Evolutionary conservation across 106 monocot genomes (phyloP).

Genomic region (Gastrodia elata): DNA sequence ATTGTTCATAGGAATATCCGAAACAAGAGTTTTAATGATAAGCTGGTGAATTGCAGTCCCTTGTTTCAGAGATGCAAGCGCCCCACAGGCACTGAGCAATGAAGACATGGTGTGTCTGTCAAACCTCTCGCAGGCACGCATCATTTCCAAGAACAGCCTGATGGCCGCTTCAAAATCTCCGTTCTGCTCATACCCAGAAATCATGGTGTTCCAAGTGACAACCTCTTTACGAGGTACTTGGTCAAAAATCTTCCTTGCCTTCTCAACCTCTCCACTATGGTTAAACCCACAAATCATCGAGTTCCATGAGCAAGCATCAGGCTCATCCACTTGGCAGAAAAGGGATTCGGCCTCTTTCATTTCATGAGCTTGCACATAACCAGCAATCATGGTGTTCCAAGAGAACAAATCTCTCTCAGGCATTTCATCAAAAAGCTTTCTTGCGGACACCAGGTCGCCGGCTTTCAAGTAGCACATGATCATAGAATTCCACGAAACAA

Average conservation of each 20-base stretch:
- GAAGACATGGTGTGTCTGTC: conserved; percentile 76
- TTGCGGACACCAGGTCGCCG: conserved; percentile 38
- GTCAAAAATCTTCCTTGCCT: conserved; percentile 42
- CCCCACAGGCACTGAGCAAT: conserved; percentile 58
- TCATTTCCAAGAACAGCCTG: conserved; percentile 50
- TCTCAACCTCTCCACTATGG: conserved; percentile 38
- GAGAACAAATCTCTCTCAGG: conserved; percentile 49
- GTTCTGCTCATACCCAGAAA: conserved; percentile 61
- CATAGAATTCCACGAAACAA: conserved; percentile 87
- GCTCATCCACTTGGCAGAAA: conserved; percentile 32
- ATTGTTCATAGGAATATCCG: conserved; percentile 62
- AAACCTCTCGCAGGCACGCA: conserved; percentile 28
- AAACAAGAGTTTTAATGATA: conserved; percentile 35
- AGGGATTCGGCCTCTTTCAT: conserved; percentile 53
- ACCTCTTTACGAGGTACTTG: conserved; percentile 36
- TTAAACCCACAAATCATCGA: conserved; percentile 56
- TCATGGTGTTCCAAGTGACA: conserved; percentile 81
- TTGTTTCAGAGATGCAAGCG: conserved; percentile 38
- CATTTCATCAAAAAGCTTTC: conserved; percentile 72
- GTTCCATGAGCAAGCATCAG: conserved; percentile 65
- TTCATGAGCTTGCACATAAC: conserved; percentile 27
- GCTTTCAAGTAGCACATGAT: conserved; percentile 73
- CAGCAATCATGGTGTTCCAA: conserved; percentile 89
- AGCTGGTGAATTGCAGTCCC: conserved; percentile 73
- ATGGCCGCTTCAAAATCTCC: conserved; percentile 52